Evolutionary conservation across 139 green algal species (phyloP).

Genomic region (Prasinococcaceae sp.): DNA sequence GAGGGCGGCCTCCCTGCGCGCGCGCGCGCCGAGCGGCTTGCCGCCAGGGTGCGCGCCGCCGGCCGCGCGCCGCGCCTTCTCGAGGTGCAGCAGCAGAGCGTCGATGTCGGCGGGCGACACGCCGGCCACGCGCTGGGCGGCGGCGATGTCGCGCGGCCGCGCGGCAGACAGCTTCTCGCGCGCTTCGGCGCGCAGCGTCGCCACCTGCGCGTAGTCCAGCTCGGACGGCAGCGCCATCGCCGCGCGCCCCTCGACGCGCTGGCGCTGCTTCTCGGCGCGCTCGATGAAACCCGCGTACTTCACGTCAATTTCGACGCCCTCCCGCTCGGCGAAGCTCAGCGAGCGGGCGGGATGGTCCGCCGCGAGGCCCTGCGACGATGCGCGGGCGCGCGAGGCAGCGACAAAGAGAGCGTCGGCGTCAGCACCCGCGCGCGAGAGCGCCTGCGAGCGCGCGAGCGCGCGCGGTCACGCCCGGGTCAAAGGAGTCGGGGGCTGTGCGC

Average conservation of each 20-base stretch:
- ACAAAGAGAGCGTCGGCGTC: too few relatives aligned
- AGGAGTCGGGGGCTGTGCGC: too few relatives aligned
- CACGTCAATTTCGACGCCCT: slow-evolving; percentile 83
- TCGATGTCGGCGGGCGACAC: slow-evolving; percentile 89
- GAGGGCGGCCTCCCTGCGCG: too few relatives aligned
- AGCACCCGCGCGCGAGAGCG: too few relatives aligned
- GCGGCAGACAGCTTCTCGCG: slow-evolving; percentile 78
- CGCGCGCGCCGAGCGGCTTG: too few relatives aligned
- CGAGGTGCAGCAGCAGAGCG: slow-evolving; percentile 75
- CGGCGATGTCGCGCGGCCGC: slow-evolving; percentile 64
- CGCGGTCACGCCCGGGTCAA: too few relatives aligned
- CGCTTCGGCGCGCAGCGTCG: slow-evolving; percentile 62
- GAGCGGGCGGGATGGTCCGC: too few relatives aligned
- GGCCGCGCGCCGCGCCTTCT: slow-evolving; percentile 29
- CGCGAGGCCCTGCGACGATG: too few relatives aligned
- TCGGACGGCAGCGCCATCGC: not conserved
- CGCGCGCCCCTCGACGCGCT: slow-evolving; percentile 21
- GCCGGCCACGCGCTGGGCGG: slow-evolving; percentile 76
- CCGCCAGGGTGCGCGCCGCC: too few relatives aligned
- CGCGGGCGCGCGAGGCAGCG: too few relatives aligned
- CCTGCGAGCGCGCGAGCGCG: too few relatives aligned
- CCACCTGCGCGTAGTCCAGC: slow-evolving; percentile 15
- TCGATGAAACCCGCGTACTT: slow-evolving; percentile 94
- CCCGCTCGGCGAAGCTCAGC: slow-evolving; percentile 42
- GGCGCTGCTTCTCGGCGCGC: slow-evolving; percentile 63